A percentile compares a stretch with the other conserved stretches of the same genome.
phyloP scores from a whole-genome alignment of 129 eudicot genomes.

The Lactuca saligna region DNA sequence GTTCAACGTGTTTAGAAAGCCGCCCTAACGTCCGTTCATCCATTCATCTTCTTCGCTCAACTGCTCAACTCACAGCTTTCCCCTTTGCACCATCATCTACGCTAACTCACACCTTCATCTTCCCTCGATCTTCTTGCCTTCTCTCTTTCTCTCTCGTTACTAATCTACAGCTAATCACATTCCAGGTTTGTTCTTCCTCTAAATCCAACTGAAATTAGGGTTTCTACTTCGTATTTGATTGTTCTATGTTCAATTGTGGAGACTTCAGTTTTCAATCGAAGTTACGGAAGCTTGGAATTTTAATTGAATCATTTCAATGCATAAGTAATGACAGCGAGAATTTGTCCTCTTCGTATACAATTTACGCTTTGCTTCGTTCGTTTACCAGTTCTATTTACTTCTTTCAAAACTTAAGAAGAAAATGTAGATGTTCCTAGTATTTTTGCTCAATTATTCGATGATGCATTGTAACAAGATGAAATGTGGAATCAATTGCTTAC shows the following conservation, averaged over 20 bases:
- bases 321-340: neutral
- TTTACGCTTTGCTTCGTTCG: neutral
- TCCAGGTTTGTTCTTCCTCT: conserved; percentile 24
- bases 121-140: conserved; percentile 8
- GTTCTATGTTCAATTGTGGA: neutral
- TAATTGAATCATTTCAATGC: neutral
- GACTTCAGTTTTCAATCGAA: neutral
- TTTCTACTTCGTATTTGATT: conserved; percentile 17
- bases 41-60: conserved; percentile 21
- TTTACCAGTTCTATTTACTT: neutral
- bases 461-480: conserved; percentile 7
- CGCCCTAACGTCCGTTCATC: conserved; percentile 24
- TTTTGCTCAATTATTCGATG: conserved; percentile 1
- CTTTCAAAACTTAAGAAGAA: no score
- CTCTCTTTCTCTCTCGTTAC: neutral
- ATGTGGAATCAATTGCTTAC: conserved; percentile 9
- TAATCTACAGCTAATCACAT: conserved; percentile 9
- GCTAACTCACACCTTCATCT: conserved; percentile 1
- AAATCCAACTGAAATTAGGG: conserved; percentile 22
- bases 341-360: neutral
- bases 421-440: neutral
- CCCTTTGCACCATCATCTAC: conserved; percentile 5
- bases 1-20: conserved; percentile 25
- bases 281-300: neutral
- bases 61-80: conserved; percentile 25